phyloP scores from a whole-genome alignment of 495 filamentous ascomycete species.

The Cudoniella acicularis region DNA sequence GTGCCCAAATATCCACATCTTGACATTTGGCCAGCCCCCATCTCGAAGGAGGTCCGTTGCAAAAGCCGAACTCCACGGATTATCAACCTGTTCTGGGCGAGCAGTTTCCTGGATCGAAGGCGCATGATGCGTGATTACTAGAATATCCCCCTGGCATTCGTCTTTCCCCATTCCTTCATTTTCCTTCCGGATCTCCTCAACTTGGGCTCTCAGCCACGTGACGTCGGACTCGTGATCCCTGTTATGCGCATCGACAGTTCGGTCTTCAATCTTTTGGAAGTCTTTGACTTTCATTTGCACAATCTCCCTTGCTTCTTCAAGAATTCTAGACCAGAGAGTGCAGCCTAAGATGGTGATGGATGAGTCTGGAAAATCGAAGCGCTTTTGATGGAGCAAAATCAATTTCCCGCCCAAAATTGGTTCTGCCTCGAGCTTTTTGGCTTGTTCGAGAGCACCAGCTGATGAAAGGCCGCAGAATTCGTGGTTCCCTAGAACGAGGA shows the following conservation, averaged over 20 bases:
- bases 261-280: constrained; percentile 45
- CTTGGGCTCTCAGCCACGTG: constrained; percentile 29
- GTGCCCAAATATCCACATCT: constrained; percentile 32
- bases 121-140: constrained; percentile 55
- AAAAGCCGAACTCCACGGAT: constrained; percentile 44
- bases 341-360: constrained; percentile 50
- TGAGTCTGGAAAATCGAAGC: constrained; percentile 36
- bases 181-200: constrained; percentile 20
- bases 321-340: constrained; percentile 52
- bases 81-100: constrained; percentile 38
- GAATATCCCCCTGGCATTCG: constrained; percentile 26
- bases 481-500: constrained; percentile 55
- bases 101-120: constrained; percentile 41
- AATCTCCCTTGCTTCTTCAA: constrained; percentile 30
- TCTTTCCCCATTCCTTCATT: neutral
- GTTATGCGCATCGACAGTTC: constrained; percentile 49
- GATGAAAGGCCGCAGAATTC: constrained; percentile 50
- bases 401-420: constrained; percentile 39
- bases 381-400: constrained; percentile 40
- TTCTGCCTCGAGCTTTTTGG: constrained; percentile 41
- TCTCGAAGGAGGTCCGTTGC: constrained; percentile 43
- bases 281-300: constrained; percentile 39
- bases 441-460: constrained; percentile 36
- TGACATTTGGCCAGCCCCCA: constrained; percentile 12
- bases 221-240: constrained; percentile 43